Evolutionary conservation across 768 basidiomycete genomes (phyloP), one percentile per base, ranked within the genome.

Genomic region (Russula sp.): DNA sequence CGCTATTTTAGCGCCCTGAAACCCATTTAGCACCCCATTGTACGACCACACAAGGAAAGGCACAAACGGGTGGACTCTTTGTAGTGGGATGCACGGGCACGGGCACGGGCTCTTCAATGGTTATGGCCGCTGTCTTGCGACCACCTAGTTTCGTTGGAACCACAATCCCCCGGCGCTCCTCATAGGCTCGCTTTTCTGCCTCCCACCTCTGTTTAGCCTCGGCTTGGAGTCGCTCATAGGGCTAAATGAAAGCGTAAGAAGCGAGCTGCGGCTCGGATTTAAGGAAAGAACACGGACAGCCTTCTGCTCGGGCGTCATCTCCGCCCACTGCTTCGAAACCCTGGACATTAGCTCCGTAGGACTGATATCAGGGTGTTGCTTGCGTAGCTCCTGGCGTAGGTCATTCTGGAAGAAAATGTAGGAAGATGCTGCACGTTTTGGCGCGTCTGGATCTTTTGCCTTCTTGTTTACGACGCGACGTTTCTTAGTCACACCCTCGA

Each of bases 361-460:
- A 41, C 80, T 73, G 60, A 93, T 73, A 9, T 76, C 73, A 10
- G 90, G 87, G 71, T 88, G 75, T 67, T 79, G 73, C 42, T 78
- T 77, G 76, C 87, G 85, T 67, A 95, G 78, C 60, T 83, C 78
- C 61, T 82, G 82, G 71, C 93, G 87, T 57, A 93, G 80, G 14
- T 90, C 88, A 71, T 96, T 97, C 76, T 98, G 96, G 80, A 88
- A 98, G 67, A 95, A 77, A 69, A 98, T 83, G 75, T 96, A 98
- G 20, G 93, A 93, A 7, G 90, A 90, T 14, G 93, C 81, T 32
- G 96, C 95, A 9, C 93, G 86, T 72, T 95, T 97, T 36, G 96
- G 96, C 60, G 93, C 93, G 73, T 94, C 88, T 20, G 94, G 93
- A 69, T 98, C 95, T 73, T 87, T 85, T 43, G 69, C 78, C 68